Percentiles rank a stretch among this genome's conserved stretches.
phyloP scores from a whole-genome alignment of 208 protist genomes.

The Leishmania tropica region DNA sequence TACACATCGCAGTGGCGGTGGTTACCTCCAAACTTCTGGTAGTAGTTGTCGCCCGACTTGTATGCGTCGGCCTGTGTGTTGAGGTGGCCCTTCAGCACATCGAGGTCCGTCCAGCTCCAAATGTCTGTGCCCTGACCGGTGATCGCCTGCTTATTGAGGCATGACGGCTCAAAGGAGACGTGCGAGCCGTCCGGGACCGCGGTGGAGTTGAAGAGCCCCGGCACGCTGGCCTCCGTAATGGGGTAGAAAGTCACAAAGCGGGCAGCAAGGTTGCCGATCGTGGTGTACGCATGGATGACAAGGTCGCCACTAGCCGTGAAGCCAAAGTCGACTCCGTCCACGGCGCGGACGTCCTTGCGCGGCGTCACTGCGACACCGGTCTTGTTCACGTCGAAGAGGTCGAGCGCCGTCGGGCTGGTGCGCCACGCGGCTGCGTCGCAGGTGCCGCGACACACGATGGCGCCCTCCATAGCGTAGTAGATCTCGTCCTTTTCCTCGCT shows the following conservation, averaged over 20 bases:
- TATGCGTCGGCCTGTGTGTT: slow-evolving; percentile 62
- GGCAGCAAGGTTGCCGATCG: slow-evolving; percentile 78
- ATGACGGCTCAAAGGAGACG: slow-evolving; percentile 77
- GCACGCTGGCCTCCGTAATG: slow-evolving; percentile 31
- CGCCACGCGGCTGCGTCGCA: slow-evolving; percentile 72
- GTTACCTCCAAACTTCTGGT: slow-evolving; percentile 90
- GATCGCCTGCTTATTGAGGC: slow-evolving; percentile 66
- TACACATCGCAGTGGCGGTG: slow-evolving; percentile 83
- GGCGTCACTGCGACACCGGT: slow-evolving; percentile 31
- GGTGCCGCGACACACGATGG: slow-evolving; percentile 79
- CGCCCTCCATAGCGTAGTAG: slow-evolving; percentile 55
- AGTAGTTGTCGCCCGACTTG: slow-evolving; percentile 85
- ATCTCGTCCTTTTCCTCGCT: slow-evolving; percentile 28
- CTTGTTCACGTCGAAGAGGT: slow-evolving; percentile 48
- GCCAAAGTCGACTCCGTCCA: slow-evolving; percentile 68
- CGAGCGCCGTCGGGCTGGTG: slow-evolving; percentile 24
- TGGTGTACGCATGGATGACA: slow-evolving; percentile 69
- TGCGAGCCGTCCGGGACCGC: slow-evolving; percentile 42
- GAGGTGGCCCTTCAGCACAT: slow-evolving; percentile 38
- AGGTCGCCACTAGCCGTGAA: slow-evolving; percentile 58
- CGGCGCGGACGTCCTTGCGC: slow-evolving; percentile 50
- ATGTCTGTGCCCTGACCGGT: slow-evolving; percentile 54
- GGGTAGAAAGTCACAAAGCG: slow-evolving; percentile 88
- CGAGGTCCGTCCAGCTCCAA: slow-evolving; percentile 62
- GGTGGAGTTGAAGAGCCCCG: slow-evolving; percentile 41